A percentile compares a stretch with the other conserved stretches of the same genome.
These are phyloP conservation scores for Meyerozyma smithsonii DNA, from an alignment of 1,139 yeast species.

Conservation along the genomic window DNA sequence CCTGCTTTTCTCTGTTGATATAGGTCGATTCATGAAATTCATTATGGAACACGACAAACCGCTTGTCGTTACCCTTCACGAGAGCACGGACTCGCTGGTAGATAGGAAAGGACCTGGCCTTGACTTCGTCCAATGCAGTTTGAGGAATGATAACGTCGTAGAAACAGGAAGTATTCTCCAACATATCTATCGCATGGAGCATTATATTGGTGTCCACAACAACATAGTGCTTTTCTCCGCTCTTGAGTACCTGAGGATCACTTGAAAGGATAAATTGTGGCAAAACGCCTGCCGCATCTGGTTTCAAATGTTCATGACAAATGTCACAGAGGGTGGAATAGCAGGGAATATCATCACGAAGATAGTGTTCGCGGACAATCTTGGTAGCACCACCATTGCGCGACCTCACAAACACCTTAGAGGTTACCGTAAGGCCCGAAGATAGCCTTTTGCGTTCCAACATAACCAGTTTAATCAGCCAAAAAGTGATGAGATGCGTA, in stretches of 20 bases:
- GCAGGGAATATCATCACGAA: conserved; percentile 90
- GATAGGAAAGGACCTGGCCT: conserved; percentile 81
- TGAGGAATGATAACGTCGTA: conserved; percentile 91
- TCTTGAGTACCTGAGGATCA: conserved; percentile 38
- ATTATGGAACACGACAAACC: conserved; percentile 90
- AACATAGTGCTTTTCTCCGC: conserved; percentile 54
- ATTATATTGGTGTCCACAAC: conserved; percentile 88
- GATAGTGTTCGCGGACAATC: conserved; percentile 88
- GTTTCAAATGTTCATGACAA: conserved; percentile 55
- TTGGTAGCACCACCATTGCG: conserved; percentile 87
- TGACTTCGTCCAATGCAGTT: conserved; percentile 89
- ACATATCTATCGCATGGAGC: conserved; percentile 80
- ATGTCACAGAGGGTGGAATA: conserved; percentile 63
- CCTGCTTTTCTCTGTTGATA: conserved; percentile 58
- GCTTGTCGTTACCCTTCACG: conserved; percentile 71
- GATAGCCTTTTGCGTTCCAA: conserved; percentile 42
- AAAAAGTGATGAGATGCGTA: background rate
- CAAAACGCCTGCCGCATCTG: conserved; percentile 51
- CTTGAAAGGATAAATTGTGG: conserved; percentile 49
- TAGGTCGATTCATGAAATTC: conserved; percentile 78
- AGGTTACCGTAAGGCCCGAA: conserved; percentile 67
- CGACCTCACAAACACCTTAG: conserved; percentile 89
- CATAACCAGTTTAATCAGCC: conserved; percentile 11
- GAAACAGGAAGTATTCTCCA: conserved; percentile 75
- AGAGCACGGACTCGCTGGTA: conserved; percentile 79